Evolutionary conservation across 345 rosid species (phyloP).

Genomic region (Adansonia digitata): DNA sequence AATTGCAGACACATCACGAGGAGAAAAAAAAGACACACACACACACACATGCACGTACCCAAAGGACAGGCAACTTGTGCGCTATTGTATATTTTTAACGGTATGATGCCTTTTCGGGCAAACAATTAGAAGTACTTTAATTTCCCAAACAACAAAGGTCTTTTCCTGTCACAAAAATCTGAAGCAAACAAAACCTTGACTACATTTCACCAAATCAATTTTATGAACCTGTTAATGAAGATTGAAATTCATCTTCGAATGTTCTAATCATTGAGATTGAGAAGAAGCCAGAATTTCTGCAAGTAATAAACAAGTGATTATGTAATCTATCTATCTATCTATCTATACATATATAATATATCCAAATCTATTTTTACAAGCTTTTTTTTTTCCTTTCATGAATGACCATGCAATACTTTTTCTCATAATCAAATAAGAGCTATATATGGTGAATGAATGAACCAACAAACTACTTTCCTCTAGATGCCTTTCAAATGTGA

Average conservation of each 20-base stretch:
- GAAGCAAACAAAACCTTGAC: no score
- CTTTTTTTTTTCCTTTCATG: not conserved
- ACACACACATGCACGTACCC: no score
- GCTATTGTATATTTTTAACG: no score
- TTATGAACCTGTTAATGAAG: not conserved
- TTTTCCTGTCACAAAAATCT: no score
- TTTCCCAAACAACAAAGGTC: no score
- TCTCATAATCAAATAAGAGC: not conserved
- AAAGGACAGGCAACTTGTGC: no score
- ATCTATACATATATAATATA: not conserved
- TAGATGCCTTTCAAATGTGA: not conserved
- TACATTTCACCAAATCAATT: not conserved
- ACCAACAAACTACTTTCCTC: conserved; percentile 2
- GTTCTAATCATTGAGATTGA: not conserved
- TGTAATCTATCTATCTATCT: no score
- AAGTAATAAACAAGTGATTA: not conserved
- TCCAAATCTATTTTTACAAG: not conserved
- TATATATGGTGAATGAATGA: conserved; percentile 3
- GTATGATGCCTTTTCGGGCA: no score
- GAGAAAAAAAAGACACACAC: no score
- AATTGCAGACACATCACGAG: no score
- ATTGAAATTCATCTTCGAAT: not conserved
- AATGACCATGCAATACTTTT: not conserved
- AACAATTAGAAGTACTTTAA: no score
- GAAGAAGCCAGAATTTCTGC: not conserved